Percentiles rank a stretch among this genome's conserved stretches.
Conservation (phyloP, 2,329 filamentous ascomycete genomes). For the Trichoderma sp. region DNA sequence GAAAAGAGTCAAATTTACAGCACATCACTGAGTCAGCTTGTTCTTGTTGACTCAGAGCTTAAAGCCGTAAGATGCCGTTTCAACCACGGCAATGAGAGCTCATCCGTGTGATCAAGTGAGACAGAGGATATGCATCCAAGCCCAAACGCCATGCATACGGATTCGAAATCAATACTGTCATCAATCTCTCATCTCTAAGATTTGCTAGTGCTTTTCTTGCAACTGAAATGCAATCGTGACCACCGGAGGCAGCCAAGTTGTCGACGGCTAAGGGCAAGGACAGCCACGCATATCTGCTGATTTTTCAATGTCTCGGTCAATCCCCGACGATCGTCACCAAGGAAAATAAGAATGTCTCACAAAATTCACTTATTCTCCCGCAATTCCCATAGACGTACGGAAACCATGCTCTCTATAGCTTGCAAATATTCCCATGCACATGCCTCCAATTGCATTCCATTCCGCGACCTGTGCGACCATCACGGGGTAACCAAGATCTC, state of each 20-base stretch:
- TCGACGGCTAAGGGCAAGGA: not conserved
- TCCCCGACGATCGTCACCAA: not conserved
- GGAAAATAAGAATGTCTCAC: not conserved
- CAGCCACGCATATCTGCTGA: not conserved
- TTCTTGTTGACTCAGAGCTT: conserved; percentile 5
- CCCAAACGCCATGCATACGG: not conserved
- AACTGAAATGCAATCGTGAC: not conserved
- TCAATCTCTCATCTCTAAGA: not conserved
- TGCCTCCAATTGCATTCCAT: not conserved
- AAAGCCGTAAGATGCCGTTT: not conserved
- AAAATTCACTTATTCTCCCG: not conserved
- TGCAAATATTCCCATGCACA: not conserved
- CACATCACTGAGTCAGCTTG: not conserved
- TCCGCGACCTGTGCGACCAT: not conserved
- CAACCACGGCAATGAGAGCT: not conserved
- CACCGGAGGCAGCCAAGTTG: not conserved
- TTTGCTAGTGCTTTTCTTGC: not conserved
- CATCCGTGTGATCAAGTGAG: not conserved
- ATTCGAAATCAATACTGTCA: not conserved
- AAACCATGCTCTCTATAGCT: not conserved
- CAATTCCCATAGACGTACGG: not conserved
- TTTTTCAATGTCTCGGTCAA: conserved; percentile 8
- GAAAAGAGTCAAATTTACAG: not conserved
- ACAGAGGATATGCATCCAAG: not conserved
- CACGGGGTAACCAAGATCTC: not conserved